phyloP scores from a whole-genome alignment of 2,329 filamentous ascomycete genomes.

The Aspergillus sp. region DNA sequence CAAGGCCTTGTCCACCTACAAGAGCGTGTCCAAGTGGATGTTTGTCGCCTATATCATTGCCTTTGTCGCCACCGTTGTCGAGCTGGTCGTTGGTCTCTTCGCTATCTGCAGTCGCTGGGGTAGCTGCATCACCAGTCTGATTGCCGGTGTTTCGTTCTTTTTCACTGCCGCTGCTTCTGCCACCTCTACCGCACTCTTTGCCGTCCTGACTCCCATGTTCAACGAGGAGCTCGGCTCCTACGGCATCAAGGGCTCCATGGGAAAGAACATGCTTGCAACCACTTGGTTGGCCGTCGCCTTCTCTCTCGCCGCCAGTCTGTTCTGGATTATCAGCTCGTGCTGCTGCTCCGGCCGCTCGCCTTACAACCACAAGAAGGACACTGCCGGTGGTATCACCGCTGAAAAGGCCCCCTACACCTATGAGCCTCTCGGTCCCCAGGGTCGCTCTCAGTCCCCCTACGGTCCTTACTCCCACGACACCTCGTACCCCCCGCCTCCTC shows the following conservation, averaged over 20 bases:
- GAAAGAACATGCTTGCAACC: constrained; percentile 61
- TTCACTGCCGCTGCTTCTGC: constrained; percentile 60
- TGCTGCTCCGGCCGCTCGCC: constrained; percentile 69
- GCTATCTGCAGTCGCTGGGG: constrained; percentile 76
- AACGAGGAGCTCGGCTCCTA: constrained; percentile 63
- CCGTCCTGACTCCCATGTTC: constrained; percentile 62
- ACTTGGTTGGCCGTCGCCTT: constrained; percentile 78
- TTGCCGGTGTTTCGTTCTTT: constrained; percentile 53
- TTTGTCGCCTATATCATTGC: constrained; percentile 73
- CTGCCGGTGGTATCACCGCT: constrained; percentile 39
- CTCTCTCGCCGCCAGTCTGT: constrained; percentile 66
- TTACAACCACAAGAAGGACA: constrained; percentile 37
- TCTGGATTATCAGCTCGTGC: constrained; percentile 90
- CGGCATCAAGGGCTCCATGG: constrained; percentile 60
- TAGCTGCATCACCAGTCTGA: constrained; percentile 73
- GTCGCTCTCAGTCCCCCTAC: constrained; percentile 13
- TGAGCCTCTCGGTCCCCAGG: constrained; percentile 43
- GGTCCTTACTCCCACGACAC: constrained; percentile 16
- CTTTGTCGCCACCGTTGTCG: constrained; percentile 60
- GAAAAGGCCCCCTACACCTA: constrained; percentile 59
- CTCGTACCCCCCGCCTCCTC: constrained; percentile 17
- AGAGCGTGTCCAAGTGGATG: constrained; percentile 70
- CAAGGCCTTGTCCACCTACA: constrained; percentile 65
- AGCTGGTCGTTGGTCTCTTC: constrained; percentile 72
- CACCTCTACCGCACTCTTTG: constrained; percentile 68